phyloP scores from a whole-genome alignment of 1,284 basidiomycete species.

The Boletus holoroseus region DNA sequence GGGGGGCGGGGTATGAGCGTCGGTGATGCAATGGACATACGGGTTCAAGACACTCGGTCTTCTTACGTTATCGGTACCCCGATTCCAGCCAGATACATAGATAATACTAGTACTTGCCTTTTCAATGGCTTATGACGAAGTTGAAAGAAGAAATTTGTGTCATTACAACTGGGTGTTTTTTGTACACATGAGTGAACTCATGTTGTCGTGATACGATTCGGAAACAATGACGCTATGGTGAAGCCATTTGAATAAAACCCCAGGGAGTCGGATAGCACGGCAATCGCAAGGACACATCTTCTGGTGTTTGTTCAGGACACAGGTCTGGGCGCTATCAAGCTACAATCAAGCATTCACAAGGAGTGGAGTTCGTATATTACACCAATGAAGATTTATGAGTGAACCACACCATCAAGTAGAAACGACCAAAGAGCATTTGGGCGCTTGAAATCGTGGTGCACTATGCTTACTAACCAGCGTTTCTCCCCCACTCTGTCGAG shows the following conservation, averaged over 20 bases:
- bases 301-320: neutral
- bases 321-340: neutral
- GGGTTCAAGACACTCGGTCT: no score
- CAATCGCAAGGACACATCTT: neutral
- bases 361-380: neutral
- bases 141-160: neutral
- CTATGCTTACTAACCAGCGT: constrained; percentile 89
- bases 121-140: neutral
- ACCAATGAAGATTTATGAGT: neutral
- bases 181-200: neutral
- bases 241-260: no score
- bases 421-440: constrained; percentile 82
- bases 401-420: constrained; percentile 43
- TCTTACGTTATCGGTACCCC: neutral
- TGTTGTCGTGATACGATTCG: no score
- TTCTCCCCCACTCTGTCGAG: constrained; percentile 68
- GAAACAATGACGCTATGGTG: no score
- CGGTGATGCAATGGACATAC: constrained; percentile 57
- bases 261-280: no score
- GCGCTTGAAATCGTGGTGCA: constrained; percentile 93
- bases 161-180: neutral
- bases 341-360: neutral
- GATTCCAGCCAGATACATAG: no score
- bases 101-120: neutral
- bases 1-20: constrained; percentile 61